A percentile compares a stretch with the other conserved stretches of the same genome.
phyloP scores from a whole-genome alignment of 1,284 basidiomycete genomes.

The Boletus albobrunnescens region DNA sequence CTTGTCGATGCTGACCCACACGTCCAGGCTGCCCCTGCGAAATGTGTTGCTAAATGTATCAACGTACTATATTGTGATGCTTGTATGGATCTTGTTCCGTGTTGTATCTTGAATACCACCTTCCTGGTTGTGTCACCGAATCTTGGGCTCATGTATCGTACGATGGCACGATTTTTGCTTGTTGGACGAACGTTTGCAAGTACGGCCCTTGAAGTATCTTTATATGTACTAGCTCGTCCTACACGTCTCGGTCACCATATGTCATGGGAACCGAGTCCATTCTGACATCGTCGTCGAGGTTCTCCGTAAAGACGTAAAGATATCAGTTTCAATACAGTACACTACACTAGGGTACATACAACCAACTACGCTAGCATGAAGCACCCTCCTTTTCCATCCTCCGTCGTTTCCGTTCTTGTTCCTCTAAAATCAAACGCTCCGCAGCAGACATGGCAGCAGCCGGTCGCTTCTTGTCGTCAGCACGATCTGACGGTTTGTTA shows the following conservation, averaged over 20 bases:
- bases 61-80: conserved; percentile 10
- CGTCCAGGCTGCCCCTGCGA: conserved; percentile 32
- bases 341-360: conserved; percentile 11
- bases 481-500: conserved; percentile 28
- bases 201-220: neutral
- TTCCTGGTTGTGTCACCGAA: too few species aligned
- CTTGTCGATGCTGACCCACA: conserved; percentile 4
- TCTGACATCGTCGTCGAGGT: too few species aligned
- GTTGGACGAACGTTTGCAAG: neutral
- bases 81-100: conserved; percentile 3
- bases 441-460: conserved; percentile 69
- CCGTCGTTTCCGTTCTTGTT: conserved; percentile 78
- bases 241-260: too few species aligned
- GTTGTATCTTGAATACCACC: conserved; percentile 12
- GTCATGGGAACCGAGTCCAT: too few species aligned
- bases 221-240: neutral
- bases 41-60: conserved; percentile 28
- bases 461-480: conserved; percentile 50
- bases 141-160: neutral
- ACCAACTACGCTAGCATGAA: conserved; percentile 15
- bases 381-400: conserved; percentile 57
- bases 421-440: conserved; percentile 83
- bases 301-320: neutral
- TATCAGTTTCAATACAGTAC: too few species aligned
- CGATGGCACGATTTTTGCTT: neutral